Conservation (phyloP, 805 yeast genomes). For the Suhomyces sp. region DNA sequence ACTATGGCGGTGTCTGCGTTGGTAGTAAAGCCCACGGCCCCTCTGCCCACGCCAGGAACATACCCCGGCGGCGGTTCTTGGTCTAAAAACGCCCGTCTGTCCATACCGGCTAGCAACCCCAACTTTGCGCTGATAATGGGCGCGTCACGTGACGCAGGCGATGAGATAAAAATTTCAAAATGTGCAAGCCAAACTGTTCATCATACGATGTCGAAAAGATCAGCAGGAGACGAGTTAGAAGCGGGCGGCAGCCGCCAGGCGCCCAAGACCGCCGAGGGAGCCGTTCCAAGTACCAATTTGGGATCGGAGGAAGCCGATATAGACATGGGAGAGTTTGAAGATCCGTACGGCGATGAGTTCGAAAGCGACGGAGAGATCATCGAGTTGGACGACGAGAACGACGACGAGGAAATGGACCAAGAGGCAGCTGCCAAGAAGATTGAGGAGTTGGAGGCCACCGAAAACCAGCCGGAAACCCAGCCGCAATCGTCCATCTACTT, state of each 20-base stretch:
- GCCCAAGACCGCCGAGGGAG: conserved; percentile 32
- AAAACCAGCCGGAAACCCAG: conserved; percentile 27
- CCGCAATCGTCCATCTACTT: conserved; percentile 58
- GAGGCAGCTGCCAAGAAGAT: conserved; percentile 35
- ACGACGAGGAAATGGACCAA: conserved; percentile 28
- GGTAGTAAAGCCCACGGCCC: conserved; percentile 91
- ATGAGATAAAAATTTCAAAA: not conserved
- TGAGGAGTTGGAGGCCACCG: conserved; percentile 35
- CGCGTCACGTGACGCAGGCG: not conserved
- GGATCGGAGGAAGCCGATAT: conserved; percentile 37
- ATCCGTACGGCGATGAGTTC: conserved; percentile 85
- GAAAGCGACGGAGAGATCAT: conserved; percentile 90
- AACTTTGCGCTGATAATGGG: not conserved
- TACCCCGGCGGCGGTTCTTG: conserved; percentile 88
- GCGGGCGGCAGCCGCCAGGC: conserved; percentile 24
- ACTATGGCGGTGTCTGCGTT: conserved; percentile 66
- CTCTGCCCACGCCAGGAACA: conserved; percentile 90
- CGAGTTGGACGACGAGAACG: conserved; percentile 58
- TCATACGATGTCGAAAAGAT: conserved; percentile 49
- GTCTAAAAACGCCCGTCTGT: conserved; percentile 54
- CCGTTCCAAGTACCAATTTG: conserved; percentile 40
- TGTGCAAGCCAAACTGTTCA: not conserved
- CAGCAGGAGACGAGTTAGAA: conserved; percentile 34
- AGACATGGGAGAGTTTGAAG: conserved; percentile 84
- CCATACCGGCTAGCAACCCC: not conserved